Evolutionary conservation across 345 rosid species (phyloP).

Genomic region (Populus alba): DNA sequence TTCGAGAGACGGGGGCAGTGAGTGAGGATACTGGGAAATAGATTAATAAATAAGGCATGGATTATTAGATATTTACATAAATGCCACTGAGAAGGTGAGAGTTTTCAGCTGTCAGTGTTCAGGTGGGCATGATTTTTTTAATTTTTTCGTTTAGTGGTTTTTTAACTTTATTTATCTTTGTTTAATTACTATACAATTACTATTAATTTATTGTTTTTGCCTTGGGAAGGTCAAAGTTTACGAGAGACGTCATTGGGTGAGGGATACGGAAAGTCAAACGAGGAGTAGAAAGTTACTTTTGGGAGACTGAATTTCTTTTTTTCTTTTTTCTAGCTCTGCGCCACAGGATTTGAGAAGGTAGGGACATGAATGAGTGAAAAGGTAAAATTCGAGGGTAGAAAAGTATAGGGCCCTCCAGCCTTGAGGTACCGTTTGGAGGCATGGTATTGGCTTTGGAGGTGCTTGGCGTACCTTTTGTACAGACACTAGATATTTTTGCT

Average conservation of each 20-base stretch:
- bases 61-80: conserved; percentile 9
- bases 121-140: not conserved
- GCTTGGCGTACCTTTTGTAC: too few species aligned
- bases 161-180: not conserved
- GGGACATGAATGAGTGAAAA: not conserved
- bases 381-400: not conserved
- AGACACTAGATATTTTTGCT: too few species aligned
- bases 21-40: not conserved
- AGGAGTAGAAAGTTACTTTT: not conserved
- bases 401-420: not conserved
- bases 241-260: conserved; percentile 1
- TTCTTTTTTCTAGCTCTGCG: not conserved
- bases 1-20: conserved; percentile 5
- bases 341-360: not conserved
- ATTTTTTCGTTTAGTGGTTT: not conserved
- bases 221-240: not conserved
- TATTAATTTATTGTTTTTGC: not conserved
- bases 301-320: not conserved
- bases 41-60: not conserved
- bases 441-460: not conserved
- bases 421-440: not conserved
- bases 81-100: conserved; percentile 16
- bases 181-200: not conserved
- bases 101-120: not conserved
- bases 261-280: not conserved